Evolutionary conservation across 2,329 filamentous ascomycete species (phyloP), one percentile per base, ranked within the genome.

Genomic region (Colletotrichum theobromicola): DNA sequence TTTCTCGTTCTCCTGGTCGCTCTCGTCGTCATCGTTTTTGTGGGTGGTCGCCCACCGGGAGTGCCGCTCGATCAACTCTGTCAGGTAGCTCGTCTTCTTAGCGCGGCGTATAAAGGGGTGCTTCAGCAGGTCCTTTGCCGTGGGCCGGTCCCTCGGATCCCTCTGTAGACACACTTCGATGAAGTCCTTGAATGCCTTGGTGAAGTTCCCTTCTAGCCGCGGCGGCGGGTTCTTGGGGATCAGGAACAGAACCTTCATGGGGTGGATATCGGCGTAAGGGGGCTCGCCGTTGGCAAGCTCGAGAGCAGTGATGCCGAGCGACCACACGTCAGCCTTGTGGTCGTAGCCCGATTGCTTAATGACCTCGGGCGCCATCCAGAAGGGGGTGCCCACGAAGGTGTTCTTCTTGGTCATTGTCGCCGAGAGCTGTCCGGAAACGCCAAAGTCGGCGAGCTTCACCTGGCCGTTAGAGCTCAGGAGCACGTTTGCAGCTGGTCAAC

Each of bases 371-470:
- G 97, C 96, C 96, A 99, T 99, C 97, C 97, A 99, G 83, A 98
- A 99, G 2, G 97, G 96, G 0, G 96, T 98, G 37, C 97, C 97
- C 35, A 99, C 96, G 83, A 98, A 99, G 0, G 96, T 98, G 82
- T 98, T 98, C 87, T 98, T 98, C 89, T 98, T 98, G 76, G 96
- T 98, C 96, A 98, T 98, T 64, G 96, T 99, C 8, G 96, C 96
- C 12, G 96, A 97, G 26, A 98, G 90, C 85, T 98, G 97, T 32
- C 96, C 96, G 2, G 96, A 98, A 8, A 99, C 97, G 73, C 96
- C 96, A 85, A 99, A 99, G 83, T 99, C 96, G 16, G 96, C 96
- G 71, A 98, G 88, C 84, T 99, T 99, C 79, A 99, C 96, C 85
- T 98, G 97, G 4, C 97, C 97, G 81, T 94, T 98, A 64, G 95